A percentile compares a stretch with the other conserved stretches of the same genome.
Evolutionary conservation across 179 eudicot species (phyloP).

Genomic region (Beta lomatogona): DNA sequence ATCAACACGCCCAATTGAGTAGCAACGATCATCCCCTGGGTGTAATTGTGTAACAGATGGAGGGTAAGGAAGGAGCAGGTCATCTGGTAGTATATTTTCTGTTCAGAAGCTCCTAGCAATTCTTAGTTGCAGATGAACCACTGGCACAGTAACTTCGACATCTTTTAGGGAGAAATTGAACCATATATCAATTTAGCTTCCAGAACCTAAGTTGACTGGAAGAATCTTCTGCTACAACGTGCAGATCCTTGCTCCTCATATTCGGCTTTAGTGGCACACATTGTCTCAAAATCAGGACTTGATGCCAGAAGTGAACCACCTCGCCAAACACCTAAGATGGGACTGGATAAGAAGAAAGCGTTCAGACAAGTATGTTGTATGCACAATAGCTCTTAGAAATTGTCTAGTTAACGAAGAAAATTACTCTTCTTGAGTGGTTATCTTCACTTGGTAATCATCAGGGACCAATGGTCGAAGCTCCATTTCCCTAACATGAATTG

Average conservation of each 20-base stretch:
- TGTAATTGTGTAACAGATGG: not conserved
- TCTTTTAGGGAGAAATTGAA: not conserved
- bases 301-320: constrained; percentile 98
- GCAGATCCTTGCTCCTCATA: constrained; percentile 92
- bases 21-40: not conserved
- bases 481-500: constrained; percentile 56
- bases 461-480: constrained; percentile 98
- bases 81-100: not conserved
- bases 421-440: constrained; percentile 95
- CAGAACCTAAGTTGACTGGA: constrained; percentile 47
- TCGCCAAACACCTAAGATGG: constrained; percentile 94
- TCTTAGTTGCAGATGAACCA: not conserved
- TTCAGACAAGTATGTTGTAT: constrained; percentile 9
- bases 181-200: constrained; percentile 26
- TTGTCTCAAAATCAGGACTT: constrained; percentile 91
- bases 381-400: not conserved
- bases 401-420: constrained; percentile 12
- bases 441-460: constrained; percentile 79
- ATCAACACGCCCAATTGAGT: not conserved
- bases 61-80: not conserved
- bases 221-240: constrained; percentile 84
- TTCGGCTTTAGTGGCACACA: constrained; percentile 93
- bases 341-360: constrained; percentile 48
- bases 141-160: not conserved
- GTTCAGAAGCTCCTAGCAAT: not conserved